Evolutionary conservation across 2,329 filamentous ascomycete species (phyloP).

Genomic region (Lasiodiplodia citricola): DNA sequence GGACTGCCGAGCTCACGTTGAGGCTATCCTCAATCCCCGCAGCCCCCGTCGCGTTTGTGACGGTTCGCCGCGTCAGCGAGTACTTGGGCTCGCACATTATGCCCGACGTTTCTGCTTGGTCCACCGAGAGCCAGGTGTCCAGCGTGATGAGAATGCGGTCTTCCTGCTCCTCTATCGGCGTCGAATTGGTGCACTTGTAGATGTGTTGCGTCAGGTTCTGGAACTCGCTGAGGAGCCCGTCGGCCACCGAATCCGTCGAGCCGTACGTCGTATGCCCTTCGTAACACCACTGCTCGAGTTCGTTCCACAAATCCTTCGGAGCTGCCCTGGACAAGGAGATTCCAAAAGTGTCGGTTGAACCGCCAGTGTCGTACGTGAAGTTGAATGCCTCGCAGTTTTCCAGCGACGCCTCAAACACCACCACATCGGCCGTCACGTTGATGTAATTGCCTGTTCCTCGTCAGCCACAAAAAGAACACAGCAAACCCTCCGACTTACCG

Average conservation of each 20-base stretch:
- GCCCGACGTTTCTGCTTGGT: background rate
- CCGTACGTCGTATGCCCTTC: background rate
- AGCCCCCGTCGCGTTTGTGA: background rate
- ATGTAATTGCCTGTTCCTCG: background rate
- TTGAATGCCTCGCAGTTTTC: background rate
- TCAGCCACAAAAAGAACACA: background rate
- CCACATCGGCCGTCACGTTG: background rate
- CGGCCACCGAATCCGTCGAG: too few species aligned
- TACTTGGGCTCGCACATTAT: constrained; percentile 2
- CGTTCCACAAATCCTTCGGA: background rate
- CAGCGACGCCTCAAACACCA: background rate
- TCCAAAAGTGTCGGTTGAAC: too few species aligned
- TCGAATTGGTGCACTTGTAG: background rate
- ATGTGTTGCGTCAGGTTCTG: background rate
- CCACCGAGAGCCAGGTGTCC: background rate
- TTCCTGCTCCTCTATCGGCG: background rate
- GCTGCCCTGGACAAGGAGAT: background rate
- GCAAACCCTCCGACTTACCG: background rate
- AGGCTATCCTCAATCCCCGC: background rate
- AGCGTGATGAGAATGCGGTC: background rate
- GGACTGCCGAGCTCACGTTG: background rate
- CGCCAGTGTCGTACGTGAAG: background rate
- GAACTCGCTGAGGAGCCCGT: background rate
- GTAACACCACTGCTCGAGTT: background rate
- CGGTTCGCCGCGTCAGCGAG: background rate